phyloP scores from a whole-genome alignment of 2,329 filamentous ascomycete species.

The Pseudogymnoascus sp. region DNA sequence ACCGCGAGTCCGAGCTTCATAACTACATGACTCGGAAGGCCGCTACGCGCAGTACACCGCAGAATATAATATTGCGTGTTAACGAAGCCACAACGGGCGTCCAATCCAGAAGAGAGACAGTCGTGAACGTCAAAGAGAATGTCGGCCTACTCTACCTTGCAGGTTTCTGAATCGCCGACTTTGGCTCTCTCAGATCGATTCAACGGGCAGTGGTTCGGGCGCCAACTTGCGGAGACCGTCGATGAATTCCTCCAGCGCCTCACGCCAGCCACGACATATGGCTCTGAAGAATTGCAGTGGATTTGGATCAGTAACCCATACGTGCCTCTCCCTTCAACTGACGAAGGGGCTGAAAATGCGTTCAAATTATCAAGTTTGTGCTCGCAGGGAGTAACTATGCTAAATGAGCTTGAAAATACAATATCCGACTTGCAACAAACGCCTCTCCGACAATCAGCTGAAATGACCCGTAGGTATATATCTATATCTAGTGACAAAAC shows the following conservation, averaged over 20 bases:
- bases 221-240: conserved; percentile 58
- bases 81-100: too few relatives aligned
- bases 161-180: not conserved
- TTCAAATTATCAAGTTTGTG: not conserved
- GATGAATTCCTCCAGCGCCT: conserved; percentile 60
- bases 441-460: conserved; percentile 16
- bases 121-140: not conserved
- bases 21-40: too few relatives aligned
- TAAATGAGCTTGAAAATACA: conserved; percentile 31
- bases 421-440: conserved; percentile 44
- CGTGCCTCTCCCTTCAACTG: conserved; percentile 27
- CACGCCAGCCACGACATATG: conserved; percentile 55
- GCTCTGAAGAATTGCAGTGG: conserved; percentile 48
- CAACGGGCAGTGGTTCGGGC: conserved; percentile 44
- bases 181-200: conserved; percentile 49
- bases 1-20: not conserved
- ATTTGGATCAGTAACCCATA: conserved; percentile 67
- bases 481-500: conserved; percentile 36
- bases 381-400: conserved; percentile 19
- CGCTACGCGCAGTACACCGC: too few relatives aligned
- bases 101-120: not conserved
- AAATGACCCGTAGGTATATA: conserved; percentile 19
- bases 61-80: too few relatives aligned
- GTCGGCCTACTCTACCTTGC: not conserved
- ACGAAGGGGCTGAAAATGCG: not conserved